Evolutionary conservation across 345 rosid species (phyloP).

Genomic region (Gynandropsis gynandra): DNA sequence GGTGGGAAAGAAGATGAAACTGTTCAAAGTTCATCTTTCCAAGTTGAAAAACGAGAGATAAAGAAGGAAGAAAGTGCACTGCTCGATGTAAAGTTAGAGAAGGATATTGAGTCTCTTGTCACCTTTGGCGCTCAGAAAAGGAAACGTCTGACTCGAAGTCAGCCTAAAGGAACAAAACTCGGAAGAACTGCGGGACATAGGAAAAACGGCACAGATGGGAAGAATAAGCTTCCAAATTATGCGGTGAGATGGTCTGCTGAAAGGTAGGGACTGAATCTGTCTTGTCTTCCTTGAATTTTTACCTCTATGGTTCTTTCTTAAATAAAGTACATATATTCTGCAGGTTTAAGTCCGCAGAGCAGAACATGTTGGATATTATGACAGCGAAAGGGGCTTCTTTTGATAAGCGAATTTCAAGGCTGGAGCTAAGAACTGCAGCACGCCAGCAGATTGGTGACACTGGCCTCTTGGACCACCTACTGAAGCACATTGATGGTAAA

Average conservation of each 20-base stretch:
- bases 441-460: slow-evolving; percentile 78
- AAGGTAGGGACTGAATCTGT: slow-evolving; percentile 36
- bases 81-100: slow-evolving; percentile 11
- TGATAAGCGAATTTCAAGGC: slow-evolving; percentile 58
- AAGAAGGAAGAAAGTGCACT: slow-evolving; percentile 23
- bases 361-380: slow-evolving; percentile 54
- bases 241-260: slow-evolving; percentile 58
- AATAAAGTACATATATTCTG: slow-evolving; percentile 8
- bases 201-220: slow-evolving; percentile 15
- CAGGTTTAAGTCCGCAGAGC: slow-evolving; percentile 67
- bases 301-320: not conserved
- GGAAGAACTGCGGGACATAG: slow-evolving; percentile 17
- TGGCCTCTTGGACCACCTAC: slow-evolving; percentile 85
- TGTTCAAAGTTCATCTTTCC: slow-evolving; percentile 21
- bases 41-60: slow-evolving; percentile 29
- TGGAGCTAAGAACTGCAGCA: slow-evolving; percentile 49
- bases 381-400: slow-evolving; percentile 68
- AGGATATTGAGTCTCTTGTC: slow-evolving; percentile 18
- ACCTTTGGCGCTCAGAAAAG: slow-evolving; percentile 34
- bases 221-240: slow-evolving; percentile 20
- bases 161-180: slow-evolving; percentile 23
- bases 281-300: slow-evolving; percentile 5
- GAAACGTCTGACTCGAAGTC: slow-evolving; percentile 25
- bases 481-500: slow-evolving; percentile 86
- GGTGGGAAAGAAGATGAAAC: slow-evolving; percentile 18